Evolutionary conservation across 164 flowering plant species (phyloP), one percentile per base, ranked within the genome.

Genomic region (Vitis rupestris): DNA sequence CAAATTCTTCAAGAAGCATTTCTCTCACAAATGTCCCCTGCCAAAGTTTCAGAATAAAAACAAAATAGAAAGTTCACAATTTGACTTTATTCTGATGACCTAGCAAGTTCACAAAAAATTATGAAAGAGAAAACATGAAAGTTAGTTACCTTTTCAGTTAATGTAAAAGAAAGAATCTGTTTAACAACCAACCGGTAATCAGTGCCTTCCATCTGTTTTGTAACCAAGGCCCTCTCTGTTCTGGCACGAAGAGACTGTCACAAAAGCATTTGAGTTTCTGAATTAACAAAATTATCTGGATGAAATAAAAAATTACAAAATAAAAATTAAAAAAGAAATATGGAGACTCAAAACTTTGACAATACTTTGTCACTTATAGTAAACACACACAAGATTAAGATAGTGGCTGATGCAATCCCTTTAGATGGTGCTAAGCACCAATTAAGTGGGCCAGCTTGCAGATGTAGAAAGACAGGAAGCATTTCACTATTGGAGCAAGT

Each of bases 21-120:
- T 95, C 94, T 81, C 91, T 87, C 76, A 95, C 87, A 80, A 91
- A 92, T 31, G 87, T 80, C 61, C 96, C 99, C 98, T 95, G 94
- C 70, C 64, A 78, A 74, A 64, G 17, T 29, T 47, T 53, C 23
- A 17, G 37, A 49, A 30, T n/a, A 63, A 59, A 48, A 47, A 19
- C 17, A 64, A 53, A 58, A 15, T 19, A 8, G 67, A 11, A 48
- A 53, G 17, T 3, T 37, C 44, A 23, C 59, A 23, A 15, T 17
- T 62, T 52, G 29, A 50, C 8, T 29, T 63, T 30, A 61, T 10
- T 31, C 31, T 59, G 30, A 64, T n/a, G 49, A 62, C 1, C 27
- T 12, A 12, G 30, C n/a, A 10, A 16, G 14, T 19, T 17, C 4
- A n/a, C 10, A 52, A 51, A 76, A 27, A 62, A 31, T 19, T 71